Base-by-base conservation (phyloP, 495 filamentous ascomycete species). In the Tuber microsphaerosporum region DNA sequence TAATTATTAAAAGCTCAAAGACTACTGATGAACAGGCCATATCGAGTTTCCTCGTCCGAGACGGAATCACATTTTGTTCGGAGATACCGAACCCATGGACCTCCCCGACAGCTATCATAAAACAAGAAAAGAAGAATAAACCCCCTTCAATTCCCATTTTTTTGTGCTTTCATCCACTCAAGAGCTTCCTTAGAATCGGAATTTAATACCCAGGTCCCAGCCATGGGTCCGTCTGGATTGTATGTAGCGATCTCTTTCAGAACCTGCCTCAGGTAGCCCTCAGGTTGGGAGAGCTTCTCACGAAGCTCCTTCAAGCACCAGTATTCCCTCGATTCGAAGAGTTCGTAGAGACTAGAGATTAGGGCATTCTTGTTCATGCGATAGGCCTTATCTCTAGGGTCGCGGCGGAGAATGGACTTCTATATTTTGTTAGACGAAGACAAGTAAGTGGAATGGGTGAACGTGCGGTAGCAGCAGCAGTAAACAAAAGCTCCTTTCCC, bases 291-390 rank as follows among this genome's bases (percentile, higher is more conserved):
- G 48, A 94, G 87, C 76, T 85, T 83, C 31, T 87, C 85, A 75
- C 91, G 91, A 77, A 99, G 87, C 0, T 88, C 87, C 79, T 92
- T 94, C 85, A 97, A 90, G 42, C 90, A 87, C 93, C 94, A 98
- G 83, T 93, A 97, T 73, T 88, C 89, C 87, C 91, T 96, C 72
- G 89, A 84, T 69, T 90, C 88, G 89, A 97, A 99, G 80, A 90
- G 91, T 19, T 85, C 83, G 86, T 92, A 93, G 76, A 99, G 89
- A 69, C 85, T 86, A 84, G 97, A 93, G 84, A 96, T 84, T 56
- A 99, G 90, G 82, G 92, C 90, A 87, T 93, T 92, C 83, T 91
- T 89, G 17, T 92, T 89, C 85, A 97, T 92, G 82, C 95, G 93
- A 6, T 91, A 91, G 6, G 85, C 83, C 84, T 86, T 82, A 77